Evolutionary conservation across 495 filamentous ascomycete genomes (phyloP).

Genomic region (Talaromyces liani): DNA sequence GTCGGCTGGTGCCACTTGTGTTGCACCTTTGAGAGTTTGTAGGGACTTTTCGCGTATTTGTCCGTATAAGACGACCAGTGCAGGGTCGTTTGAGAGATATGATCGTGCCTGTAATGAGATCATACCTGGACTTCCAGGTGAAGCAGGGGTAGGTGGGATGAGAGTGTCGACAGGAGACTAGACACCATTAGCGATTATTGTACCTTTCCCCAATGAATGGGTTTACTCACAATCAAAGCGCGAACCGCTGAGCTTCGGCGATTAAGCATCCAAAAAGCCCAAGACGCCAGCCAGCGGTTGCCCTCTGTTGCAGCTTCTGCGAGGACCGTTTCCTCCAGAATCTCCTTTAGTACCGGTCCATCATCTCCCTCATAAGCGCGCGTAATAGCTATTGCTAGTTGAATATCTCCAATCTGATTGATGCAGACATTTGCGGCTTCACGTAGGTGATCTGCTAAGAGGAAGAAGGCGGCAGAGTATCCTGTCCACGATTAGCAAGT

Average conservation of each 20-base stretch:
- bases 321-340: constrained; percentile 76
- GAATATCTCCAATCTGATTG: constrained; percentile 76
- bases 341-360: constrained; percentile 61
- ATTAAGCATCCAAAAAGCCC: constrained; percentile 93
- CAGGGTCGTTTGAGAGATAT: constrained; percentile 86
- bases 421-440: constrained; percentile 82
- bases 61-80: constrained; percentile 76
- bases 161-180: constrained; percentile 73
- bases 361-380: constrained; percentile 85
- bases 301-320: constrained; percentile 69
- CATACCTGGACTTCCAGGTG: constrained; percentile 37
- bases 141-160: constrained; percentile 36
- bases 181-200: constrained; percentile 11
- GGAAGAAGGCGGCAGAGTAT: constrained; percentile 94
- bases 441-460: constrained; percentile 76
- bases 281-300: constrained; percentile 90
- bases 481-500: constrained; percentile 37
- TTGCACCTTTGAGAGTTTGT: constrained; percentile 77
- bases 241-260: constrained; percentile 78
- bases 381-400: constrained; percentile 85
- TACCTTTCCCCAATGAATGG: neutral
- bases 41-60: constrained; percentile 80
- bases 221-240: constrained; percentile 53
- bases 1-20: constrained; percentile 66
- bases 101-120: constrained; percentile 58